Evolutionary conservation across 192 early-diverging fungal species (phyloP).

Genomic region (Physocladia obscura): DNA sequence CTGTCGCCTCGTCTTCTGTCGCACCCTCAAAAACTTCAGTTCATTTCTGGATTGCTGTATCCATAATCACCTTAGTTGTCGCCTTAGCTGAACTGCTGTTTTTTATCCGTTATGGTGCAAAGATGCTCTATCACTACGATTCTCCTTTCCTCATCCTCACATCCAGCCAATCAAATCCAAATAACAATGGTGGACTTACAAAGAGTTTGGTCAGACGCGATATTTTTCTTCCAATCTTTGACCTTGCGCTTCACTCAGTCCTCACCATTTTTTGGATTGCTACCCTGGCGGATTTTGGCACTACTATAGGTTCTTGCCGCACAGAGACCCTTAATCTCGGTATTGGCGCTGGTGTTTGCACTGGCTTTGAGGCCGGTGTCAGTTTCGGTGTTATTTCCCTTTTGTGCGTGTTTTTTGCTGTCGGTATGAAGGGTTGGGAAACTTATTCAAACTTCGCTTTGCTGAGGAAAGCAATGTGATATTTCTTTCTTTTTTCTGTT

Average conservation of each 20-base stretch:
- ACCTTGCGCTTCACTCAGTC: neutral
- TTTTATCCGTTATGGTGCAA: neutral
- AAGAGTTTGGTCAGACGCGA: neutral
- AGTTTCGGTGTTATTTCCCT: conserved; percentile 15
- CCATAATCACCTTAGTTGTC: neutral
- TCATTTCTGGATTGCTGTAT: conserved; percentile 4
- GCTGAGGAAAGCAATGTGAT: conserved; percentile 6
- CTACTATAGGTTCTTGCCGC: conserved; percentile 11
- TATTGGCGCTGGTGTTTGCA: conserved; percentile 1
- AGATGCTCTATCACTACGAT: conserved; percentile 21
- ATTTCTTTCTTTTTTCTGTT: neutral
- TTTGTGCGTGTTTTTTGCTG: conserved; percentile 1
- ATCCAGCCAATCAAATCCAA: neutral
- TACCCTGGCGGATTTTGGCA: conserved; percentile 12
- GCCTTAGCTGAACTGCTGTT: neutral
- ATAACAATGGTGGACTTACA: neutral
- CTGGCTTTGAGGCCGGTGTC: conserved; percentile 14
- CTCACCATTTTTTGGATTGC: conserved; percentile 22
- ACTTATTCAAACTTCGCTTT: neutral
- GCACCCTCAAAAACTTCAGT: neutral
- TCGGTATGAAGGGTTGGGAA: conserved; percentile 23
- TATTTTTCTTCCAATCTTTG: neutral
- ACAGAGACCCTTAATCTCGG: neutral
- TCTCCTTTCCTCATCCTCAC: conserved; percentile 12
- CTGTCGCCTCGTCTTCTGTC: neutral